Conservation (phyloP, 371 early-diverging fungal species). For the Mortierella sp. region DNA sequence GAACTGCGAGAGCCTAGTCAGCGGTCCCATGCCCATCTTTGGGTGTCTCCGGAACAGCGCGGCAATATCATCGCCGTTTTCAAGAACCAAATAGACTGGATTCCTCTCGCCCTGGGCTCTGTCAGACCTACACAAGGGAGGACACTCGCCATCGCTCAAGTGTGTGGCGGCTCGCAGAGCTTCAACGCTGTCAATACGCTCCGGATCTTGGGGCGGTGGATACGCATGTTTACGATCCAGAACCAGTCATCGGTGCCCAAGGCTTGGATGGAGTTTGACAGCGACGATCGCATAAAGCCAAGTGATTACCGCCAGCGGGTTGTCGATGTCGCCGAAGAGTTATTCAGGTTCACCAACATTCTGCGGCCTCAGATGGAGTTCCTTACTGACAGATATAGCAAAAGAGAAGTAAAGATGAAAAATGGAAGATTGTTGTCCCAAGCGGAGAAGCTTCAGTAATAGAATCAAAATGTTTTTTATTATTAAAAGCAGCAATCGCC, state of each 20-base stretch:
- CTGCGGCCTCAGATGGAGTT: slow-evolving; percentile 56
- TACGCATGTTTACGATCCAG: slow-evolving; percentile 64
- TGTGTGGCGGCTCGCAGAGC: slow-evolving; percentile 62
- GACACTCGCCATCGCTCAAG: slow-evolving; percentile 62
- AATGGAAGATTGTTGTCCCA: slow-evolving; percentile 56
- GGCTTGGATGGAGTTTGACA: slow-evolving; percentile 64
- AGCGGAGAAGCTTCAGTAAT: slow-evolving; percentile 44
- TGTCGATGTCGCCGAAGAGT: slow-evolving; percentile 63
- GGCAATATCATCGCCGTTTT: slow-evolving; percentile 61
- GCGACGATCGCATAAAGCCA: slow-evolving; percentile 57
- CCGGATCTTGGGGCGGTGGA: slow-evolving; percentile 61
- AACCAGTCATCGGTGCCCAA: slow-evolving; percentile 64
- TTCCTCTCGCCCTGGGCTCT: slow-evolving; percentile 58
- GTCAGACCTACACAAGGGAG: slow-evolving; percentile 62
- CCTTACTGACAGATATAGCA: slow-evolving; percentile 59
- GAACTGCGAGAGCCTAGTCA: slow-evolving; percentile 60
- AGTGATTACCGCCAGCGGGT: slow-evolving; percentile 60
- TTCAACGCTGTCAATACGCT: slow-evolving; percentile 64
- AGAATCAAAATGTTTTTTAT: too few relatives aligned
- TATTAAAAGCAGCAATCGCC: too few relatives aligned
- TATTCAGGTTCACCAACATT: slow-evolving; percentile 58
- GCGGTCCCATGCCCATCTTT: slow-evolving; percentile 64
- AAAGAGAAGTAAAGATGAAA: slow-evolving; percentile 58
- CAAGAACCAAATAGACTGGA: slow-evolving; percentile 64
- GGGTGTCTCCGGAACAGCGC: slow-evolving; percentile 64